Percentiles rank a stretch among this genome's conserved stretches.
phyloP scores from a whole-genome alignment of 2,329 filamentous ascomycete species.

The Diplodia scrobiculata region DNA sequence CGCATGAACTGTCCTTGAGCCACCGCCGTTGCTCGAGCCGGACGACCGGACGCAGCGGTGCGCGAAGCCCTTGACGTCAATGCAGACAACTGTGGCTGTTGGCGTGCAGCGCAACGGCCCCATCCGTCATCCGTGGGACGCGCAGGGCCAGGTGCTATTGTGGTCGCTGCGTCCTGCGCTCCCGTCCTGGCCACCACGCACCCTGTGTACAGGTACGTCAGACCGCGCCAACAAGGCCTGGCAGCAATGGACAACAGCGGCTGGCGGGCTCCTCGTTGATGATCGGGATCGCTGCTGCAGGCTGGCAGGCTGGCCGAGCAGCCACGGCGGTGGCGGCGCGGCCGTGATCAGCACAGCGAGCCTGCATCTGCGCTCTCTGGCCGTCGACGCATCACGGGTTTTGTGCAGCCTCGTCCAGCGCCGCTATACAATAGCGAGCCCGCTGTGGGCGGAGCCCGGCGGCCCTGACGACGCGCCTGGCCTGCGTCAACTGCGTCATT shows the following conservation, averaged over 20 bases:
- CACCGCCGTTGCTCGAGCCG: slow-evolving; percentile 13
- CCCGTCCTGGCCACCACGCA: neutral
- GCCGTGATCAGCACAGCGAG: slow-evolving; percentile 16
- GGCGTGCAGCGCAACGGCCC: slow-evolving; percentile 17
- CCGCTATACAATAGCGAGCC: neutral
- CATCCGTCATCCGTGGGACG: neutral
- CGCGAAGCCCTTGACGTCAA: slow-evolving; percentile 24
- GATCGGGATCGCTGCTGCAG: slow-evolving; percentile 22
- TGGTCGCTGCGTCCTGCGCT: neutral
- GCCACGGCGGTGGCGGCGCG: slow-evolving; percentile 4
- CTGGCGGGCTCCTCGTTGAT: neutral
- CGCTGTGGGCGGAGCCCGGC: slow-evolving; percentile 15
- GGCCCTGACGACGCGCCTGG: slow-evolving; percentile 15
- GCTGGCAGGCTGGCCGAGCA: slow-evolving; percentile 5
- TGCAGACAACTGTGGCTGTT: slow-evolving; percentile 15
- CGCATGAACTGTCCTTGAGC: slow-evolving; percentile 25
- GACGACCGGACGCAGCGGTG: slow-evolving; percentile 14
- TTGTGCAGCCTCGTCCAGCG: slow-evolving; percentile 9
- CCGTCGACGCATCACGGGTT: slow-evolving; percentile 4
- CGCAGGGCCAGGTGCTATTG: slow-evolving; percentile 5
- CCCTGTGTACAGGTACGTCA: slow-evolving; percentile 6
- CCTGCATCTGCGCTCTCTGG: neutral
- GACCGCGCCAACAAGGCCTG: slow-evolving; percentile 9
- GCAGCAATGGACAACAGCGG: neutral
- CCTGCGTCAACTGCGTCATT: slow-evolving; percentile 25